Conservation (phyloP, 495 filamentous ascomycete species). For the Parmelia sp. region DNA sequence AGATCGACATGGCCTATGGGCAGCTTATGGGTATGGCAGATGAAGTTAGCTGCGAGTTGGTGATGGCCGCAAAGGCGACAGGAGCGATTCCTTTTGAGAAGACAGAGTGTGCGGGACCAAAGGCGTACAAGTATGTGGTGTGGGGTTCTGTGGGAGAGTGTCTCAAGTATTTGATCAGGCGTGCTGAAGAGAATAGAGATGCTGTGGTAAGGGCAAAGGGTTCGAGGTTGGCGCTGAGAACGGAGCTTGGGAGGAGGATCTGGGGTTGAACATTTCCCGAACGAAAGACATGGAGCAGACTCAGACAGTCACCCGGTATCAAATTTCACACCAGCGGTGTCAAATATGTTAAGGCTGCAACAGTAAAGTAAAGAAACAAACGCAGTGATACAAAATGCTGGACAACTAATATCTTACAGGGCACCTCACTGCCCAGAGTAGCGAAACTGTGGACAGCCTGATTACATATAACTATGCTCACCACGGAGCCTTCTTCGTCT, state of each 20-base stretch:
- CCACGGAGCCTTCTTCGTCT: neutral
- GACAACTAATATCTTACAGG: neutral
- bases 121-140: slow-evolving; percentile 81
- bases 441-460: neutral
- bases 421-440: neutral
- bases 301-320: neutral
- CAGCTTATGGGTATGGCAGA: slow-evolving; percentile 98
- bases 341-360: neutral
- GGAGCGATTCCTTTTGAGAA: slow-evolving; percentile 11
- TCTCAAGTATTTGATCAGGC: slow-evolving; percentile 80
- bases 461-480: neutral
- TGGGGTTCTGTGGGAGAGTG: slow-evolving; percentile 92
- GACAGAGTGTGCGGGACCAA: slow-evolving; percentile 39
- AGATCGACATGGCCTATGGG: slow-evolving; percentile 66
- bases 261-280: neutral
- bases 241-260: slow-evolving; percentile 46
- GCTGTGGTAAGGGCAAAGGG: slow-evolving; percentile 72
- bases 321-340: neutral
- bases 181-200: slow-evolving; percentile 88
- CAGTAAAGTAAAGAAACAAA: neutral
- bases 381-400: neutral
- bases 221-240: slow-evolving; percentile 65
- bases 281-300: neutral
- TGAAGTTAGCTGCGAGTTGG: slow-evolving; percentile 78
- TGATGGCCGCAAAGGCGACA: slow-evolving; percentile 45